Evolutionary conservation across 306 rosid species (phyloP).

Genomic region (Mimosa bimucronata): DNA sequence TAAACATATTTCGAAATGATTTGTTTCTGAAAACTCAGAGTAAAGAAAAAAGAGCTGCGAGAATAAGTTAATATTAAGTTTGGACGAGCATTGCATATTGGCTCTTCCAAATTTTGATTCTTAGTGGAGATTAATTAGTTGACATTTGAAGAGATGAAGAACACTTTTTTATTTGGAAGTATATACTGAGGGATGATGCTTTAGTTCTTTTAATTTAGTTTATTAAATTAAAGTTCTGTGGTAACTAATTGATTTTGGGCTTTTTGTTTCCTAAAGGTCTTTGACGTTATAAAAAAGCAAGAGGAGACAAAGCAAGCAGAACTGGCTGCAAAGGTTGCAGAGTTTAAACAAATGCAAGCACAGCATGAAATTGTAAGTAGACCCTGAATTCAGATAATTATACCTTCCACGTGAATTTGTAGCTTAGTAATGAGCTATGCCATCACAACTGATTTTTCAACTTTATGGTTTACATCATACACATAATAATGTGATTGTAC

Average conservation of each 20-base stretch:
- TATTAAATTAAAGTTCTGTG: neutral
- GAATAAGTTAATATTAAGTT: neutral
- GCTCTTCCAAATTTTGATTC: neutral
- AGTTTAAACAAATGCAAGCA: constrained; percentile 75
- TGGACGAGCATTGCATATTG: neutral
- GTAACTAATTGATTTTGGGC: neutral
- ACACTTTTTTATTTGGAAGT: neutral
- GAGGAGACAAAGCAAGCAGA: constrained; percentile 84
- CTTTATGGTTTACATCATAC: neutral
- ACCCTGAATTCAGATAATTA: constrained; percentile 3
- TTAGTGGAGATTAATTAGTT: neutral
- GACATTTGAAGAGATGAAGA: neutral
- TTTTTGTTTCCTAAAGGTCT: constrained; percentile 47
- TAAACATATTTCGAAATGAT: neutral
- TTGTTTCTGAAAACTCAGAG: neutral
- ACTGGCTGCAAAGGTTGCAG: constrained; percentile 69
- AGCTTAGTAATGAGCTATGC: neutral
- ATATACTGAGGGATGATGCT: neutral
- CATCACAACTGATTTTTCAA: neutral
- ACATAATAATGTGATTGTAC: neutral
- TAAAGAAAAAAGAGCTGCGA: neutral
- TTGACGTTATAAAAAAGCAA: constrained; percentile 66
- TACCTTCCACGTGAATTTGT: neutral
- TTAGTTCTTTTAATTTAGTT: neutral
- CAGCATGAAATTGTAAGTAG: constrained; percentile 77